Base-by-base conservation (phyloP, 495 filamentous ascomycete species). In the Neurospora sp. region DNA sequence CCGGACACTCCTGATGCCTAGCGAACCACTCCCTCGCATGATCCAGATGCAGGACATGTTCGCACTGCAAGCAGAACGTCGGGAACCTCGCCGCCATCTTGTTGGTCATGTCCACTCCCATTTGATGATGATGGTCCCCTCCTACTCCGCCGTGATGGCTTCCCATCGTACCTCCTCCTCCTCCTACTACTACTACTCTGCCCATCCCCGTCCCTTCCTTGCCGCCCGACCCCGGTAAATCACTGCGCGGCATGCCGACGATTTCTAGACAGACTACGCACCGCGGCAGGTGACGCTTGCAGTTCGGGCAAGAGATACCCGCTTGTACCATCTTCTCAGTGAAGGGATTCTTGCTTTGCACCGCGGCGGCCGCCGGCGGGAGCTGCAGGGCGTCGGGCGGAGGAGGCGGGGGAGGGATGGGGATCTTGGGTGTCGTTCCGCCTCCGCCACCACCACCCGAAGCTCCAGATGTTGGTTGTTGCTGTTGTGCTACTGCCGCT, bases 11-110 rank as follows among this genome's bases (percentile, higher is more conserved):
- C 70, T 84, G 86, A 80, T 96, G 91, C 70, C 87, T 86, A 40
- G 82, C 84, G 80, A 98, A 99, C 96, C 96, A 99, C 75, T 91
- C 89, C 73, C 89, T 84, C 12, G 94, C 93, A 81, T 98, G 96
- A 76, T 94, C 90, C 16, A 92, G 89, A 81, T 99, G 96, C 78
- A 92, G 90, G 14, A 93, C 93, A 83, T 99, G 96, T 77, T 92
- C 91, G 79, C 96, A 99, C 72, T 87, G 87, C 45, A 94, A 88
- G 76, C 96, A 99, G 78, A 97, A 97, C 0, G 89, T 91, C 68
- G 94, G 87, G 71, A 87, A 87, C 59, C 84, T 77, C 44, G 84
- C 84, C 74, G 85, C 83, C 68, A 83, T 80, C 27, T 83, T 75
- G 53, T 83, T 78, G 8, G 84, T 85, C 41, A 85, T 83, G 40